Conservation (phyloP, 2,329 filamentous ascomycete genomes). For the Cadophora gregata region DNA sequence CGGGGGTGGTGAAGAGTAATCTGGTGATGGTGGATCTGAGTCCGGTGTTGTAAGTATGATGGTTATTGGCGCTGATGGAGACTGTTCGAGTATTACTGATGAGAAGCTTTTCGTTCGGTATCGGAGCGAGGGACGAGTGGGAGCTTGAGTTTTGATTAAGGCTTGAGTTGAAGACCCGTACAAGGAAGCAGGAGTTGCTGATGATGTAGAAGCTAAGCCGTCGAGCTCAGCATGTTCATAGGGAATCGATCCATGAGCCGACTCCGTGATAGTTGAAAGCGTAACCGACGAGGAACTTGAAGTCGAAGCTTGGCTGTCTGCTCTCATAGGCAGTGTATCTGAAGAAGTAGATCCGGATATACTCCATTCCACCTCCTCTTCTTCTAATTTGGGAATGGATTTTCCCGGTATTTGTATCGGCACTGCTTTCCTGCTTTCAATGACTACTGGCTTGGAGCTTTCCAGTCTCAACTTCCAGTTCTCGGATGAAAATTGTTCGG, state of each 20-base stretch:
- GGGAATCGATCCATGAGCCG: not conserved
- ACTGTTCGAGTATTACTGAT: slow-evolving; percentile 25
- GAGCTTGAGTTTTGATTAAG: not conserved
- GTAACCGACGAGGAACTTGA: not conserved
- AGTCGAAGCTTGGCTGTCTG: slow-evolving; percentile 5
- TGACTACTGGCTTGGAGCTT: not conserved
- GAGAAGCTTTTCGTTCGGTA: slow-evolving; percentile 13
- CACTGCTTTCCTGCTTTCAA: not conserved
- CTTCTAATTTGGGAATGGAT: not conserved
- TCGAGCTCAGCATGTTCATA: not conserved
- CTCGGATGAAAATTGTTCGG: slow-evolving; percentile 9
- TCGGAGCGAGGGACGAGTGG: not conserved
- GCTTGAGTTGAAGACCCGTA: not conserved
- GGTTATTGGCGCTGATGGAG: slow-evolving; percentile 28
- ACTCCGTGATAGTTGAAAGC: slow-evolving; percentile 1
- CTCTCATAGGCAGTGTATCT: slow-evolving; percentile 7
- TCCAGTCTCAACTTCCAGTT: slow-evolving; percentile 2
- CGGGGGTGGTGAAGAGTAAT: not conserved
- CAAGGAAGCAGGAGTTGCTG: not conserved
- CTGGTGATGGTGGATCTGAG: slow-evolving; percentile 1
- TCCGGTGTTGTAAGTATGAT: slow-evolving; percentile 39
- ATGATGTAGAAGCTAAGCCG: too few species aligned
- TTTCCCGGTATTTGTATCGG: not conserved
- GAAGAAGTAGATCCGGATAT: slow-evolving; percentile 4
- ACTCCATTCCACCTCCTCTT: slow-evolving; percentile 1